Evolutionary conservation across 2,329 filamentous ascomycete genomes (phyloP), one percentile per base, ranked within the genome.

Genomic region (Tolypocladium pustulatum): DNA sequence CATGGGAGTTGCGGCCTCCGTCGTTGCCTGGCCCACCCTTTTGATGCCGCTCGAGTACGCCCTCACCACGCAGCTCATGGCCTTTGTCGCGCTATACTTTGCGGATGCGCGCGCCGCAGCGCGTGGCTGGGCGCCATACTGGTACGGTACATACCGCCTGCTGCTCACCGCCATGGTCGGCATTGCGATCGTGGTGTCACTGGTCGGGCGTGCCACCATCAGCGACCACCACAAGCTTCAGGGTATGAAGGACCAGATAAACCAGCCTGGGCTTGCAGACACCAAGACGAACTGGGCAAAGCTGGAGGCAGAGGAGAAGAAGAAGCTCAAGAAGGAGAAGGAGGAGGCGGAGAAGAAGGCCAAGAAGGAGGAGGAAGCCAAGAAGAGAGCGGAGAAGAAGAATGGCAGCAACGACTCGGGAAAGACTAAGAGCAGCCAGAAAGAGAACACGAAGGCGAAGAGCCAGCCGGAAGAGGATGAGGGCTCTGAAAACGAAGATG

Each of bases 101-200:
- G 86, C 86, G 60, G 92, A 97, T 69, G 80, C 88, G 9, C 82
- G 86, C 34, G 90, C 90, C 17, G 82, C 87, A 10, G 80, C 81
- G 56, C 78, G 79, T 46, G 92, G 91, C 64, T 94, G 89, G 87
- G 86, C 88, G 3, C 92, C 92, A 30, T 70, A 79, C 41, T 97
- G 92, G 92, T 97, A 96, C 72, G 82, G 80, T 60, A 89, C 86
- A 55, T 97, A 97, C 77, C 90, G 93, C 38, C 97, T 96, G 73
- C 87, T 96, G 10, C 80, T 97, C 65, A 97, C 93, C 2, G 93
- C 92, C 71, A 82, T 97, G 61, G 92, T 96, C 34, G 92, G 93
- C 43, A 78, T 84, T 51, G 87, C 88, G 62, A 93, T 97, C 65
- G 85, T 94, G 49, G 76, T 90, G 65, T 93, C 84, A 62, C 77